A percentile compares a stretch with the other conserved stretches of the same genome.
These are phyloP conservation scores for Trametes cubensis DNA, from an alignment of 768 basidiomycete genomes.

Conservation along the genomic window DNA sequence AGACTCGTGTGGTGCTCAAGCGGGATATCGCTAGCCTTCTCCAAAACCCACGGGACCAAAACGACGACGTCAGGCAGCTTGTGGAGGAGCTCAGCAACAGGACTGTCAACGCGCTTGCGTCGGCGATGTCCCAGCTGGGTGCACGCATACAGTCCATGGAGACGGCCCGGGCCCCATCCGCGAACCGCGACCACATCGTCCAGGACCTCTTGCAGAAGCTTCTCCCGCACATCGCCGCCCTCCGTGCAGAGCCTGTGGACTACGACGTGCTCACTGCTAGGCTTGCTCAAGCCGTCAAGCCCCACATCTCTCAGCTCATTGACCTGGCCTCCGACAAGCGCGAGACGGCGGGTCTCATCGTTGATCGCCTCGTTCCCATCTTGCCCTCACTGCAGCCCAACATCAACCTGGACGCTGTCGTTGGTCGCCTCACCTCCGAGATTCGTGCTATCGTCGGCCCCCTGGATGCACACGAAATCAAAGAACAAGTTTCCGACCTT, in stretches of 20 bases:
- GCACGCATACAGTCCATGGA: conserved; percentile 58
- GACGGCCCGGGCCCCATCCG: conserved; percentile 39
- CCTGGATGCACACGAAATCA: conserved; percentile 83
- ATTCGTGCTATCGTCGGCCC: conserved; percentile 72
- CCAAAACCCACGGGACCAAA: conserved; percentile 36
- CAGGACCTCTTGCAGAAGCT: conserved; percentile 62
- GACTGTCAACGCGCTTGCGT: conserved; percentile 61
- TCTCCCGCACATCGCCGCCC: conserved; percentile 59
- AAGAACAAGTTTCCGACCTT: conserved; percentile 86
- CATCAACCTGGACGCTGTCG: conserved; percentile 58
- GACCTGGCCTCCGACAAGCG: conserved; percentile 88
- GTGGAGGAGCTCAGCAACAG: conserved; percentile 63
- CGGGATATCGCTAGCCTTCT: conserved; percentile 59
- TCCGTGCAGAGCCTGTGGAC: conserved; percentile 71
- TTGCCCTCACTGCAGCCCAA: conserved; percentile 47
- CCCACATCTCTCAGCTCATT: conserved; percentile 85
- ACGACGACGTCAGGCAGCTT: conserved; percentile 31
- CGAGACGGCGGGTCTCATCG: conserved; percentile 82
- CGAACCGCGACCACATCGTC: conserved; percentile 59
- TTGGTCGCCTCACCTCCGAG: conserved; percentile 64
- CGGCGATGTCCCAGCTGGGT: conserved; percentile 59
- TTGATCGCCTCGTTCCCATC: conserved; percentile 70
- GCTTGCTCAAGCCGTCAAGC: conserved; percentile 84
- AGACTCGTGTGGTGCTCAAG: conserved; percentile 58
- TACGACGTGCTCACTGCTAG: conserved; percentile 76